phyloP scores from a whole-genome alignment of 2,329 filamentous ascomycete genomes.

The Remersonia thermophila region DNA sequence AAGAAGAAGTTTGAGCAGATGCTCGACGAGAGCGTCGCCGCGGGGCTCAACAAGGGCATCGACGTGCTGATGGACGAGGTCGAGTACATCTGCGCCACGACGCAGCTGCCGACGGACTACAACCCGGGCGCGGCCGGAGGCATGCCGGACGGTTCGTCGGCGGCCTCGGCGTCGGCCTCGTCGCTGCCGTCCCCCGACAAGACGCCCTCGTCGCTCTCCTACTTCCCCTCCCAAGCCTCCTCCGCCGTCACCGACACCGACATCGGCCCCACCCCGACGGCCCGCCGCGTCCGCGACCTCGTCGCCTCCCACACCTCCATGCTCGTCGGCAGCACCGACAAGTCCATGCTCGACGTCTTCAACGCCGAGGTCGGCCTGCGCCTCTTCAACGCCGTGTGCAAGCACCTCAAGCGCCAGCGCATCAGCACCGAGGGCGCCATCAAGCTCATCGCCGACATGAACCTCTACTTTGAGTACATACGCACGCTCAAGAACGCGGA shows the following conservation, averaged over 20 bases:
- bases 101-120: conserved; percentile 77
- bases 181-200: not conserved
- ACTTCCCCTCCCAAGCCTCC: not conserved
- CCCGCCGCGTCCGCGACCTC: conserved; percentile 68
- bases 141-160: conserved; percentile 4
- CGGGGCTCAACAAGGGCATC: conserved; percentile 92
- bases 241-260: conserved; percentile 26
- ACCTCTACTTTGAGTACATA: conserved; percentile 80
- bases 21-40: conserved; percentile 91
- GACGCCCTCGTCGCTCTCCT: conserved; percentile 3
- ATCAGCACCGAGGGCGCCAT: conserved; percentile 82
- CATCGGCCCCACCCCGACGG: conserved; percentile 67
- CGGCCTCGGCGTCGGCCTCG: conserved; percentile 1
- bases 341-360: conserved; percentile 96
- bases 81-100: conserved; percentile 85
- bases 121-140: conserved; percentile 45
- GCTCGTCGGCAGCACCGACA: conserved; percentile 89
- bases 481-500: conserved; percentile 70
- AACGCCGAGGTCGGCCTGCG: conserved; percentile 93
- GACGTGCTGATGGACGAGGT: conserved; percentile 98
- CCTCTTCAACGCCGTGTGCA: conserved; percentile 84
- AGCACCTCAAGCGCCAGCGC: conserved; percentile 92
- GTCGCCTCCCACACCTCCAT: conserved; percentile 84
- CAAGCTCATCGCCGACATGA: conserved; percentile 92
- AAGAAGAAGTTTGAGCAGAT: conserved; percentile 99